Evolutionary conservation across 768 basidiomycete species (phyloP).

Genomic region (Russula vinacea): DNA sequence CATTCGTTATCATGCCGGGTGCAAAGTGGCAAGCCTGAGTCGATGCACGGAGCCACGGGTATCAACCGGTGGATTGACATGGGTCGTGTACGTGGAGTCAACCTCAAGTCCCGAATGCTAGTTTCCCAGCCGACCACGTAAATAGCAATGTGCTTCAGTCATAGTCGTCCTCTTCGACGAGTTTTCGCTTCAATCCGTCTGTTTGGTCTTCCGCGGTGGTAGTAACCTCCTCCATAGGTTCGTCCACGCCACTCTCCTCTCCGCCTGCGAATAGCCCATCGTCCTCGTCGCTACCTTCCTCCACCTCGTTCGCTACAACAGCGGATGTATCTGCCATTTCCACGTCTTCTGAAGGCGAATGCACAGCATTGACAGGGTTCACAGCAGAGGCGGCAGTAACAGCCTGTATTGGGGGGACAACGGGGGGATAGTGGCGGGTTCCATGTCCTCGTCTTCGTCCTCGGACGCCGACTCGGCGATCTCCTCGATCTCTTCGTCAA

Average conservation of each 20-base stretch:
- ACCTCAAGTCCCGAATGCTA: not conserved
- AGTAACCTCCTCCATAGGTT: conserved; percentile 76
- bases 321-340: conserved; percentile 49
- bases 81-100: not conserved
- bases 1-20: not conserved
- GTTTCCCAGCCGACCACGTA: not conserved
- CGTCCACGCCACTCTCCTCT: conserved; percentile 66
- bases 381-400: conserved; percentile 17
- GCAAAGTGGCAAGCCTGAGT: not conserved
- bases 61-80: not conserved
- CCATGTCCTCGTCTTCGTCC: conserved; percentile 67
- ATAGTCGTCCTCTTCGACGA: conserved; percentile 86
- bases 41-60: not conserved
- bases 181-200: conserved; percentile 71
- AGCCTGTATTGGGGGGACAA: conserved; percentile 25
- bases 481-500: conserved; percentile 80
- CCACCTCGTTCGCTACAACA: conserved; percentile 40
- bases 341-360: conserved; percentile 59
- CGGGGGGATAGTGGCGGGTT: conserved; percentile 54
- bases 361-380: conserved; percentile 55
- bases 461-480: conserved; percentile 72
- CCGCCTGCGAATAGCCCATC: conserved; percentile 77
- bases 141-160: conserved; percentile 44
- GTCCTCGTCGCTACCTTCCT: conserved; percentile 74
- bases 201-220: conserved; percentile 37